Base-by-base conservation (phyloP, 495 filamentous ascomycete species). In the Platismatia glauca region DNA sequence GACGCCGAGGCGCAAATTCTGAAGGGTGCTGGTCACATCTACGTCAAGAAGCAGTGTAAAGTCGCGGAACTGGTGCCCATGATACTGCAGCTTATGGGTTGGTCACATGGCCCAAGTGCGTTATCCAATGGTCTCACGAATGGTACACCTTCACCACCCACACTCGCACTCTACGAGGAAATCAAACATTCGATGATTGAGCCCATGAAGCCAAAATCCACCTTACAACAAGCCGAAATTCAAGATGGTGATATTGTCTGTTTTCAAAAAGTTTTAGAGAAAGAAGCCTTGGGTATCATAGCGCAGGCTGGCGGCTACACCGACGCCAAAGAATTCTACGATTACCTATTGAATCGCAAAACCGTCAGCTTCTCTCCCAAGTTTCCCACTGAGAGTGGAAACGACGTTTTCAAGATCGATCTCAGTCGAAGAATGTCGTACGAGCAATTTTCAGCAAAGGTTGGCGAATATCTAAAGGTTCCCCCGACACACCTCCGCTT, bases 181-280 rank as follows among this genome's bases (percentile, higher is more conserved):
- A 97, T 99, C 76, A 97, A 97, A 72, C 90, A 91, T 43, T 86
- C 83, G 57, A 97, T 97, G 92, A 95, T 99, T 68, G 94, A 99
- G 66, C 77, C 82, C 16, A 90, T 97, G 80, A 97, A 96, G 71
- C 84, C 86, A 1, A 97, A 95, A 72, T 82, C 89, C 68, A 88
- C 90, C 0, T 82, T 99, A 62, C 86, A 89, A 55, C 85, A 89
- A 59, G 91, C 93, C 4, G 94, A 99, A 72, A 89, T 99, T 48
- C 93, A 97, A 69, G 92, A 97, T 70, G 94, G 94, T 46, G 94
- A 99, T 71, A 96, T 99, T 67, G 83, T 99, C 37, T 96, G 91
- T 66, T 96, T 97, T 76, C 93, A 97, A 73, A 82, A 80, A 61
- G 69, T 78, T 18, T 71, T 84, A 63, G 86, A 89, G 24, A 81